phyloP scores from a whole-genome alignment of 495 filamentous ascomycete species.

The Oidiodendron maius region DNA sequence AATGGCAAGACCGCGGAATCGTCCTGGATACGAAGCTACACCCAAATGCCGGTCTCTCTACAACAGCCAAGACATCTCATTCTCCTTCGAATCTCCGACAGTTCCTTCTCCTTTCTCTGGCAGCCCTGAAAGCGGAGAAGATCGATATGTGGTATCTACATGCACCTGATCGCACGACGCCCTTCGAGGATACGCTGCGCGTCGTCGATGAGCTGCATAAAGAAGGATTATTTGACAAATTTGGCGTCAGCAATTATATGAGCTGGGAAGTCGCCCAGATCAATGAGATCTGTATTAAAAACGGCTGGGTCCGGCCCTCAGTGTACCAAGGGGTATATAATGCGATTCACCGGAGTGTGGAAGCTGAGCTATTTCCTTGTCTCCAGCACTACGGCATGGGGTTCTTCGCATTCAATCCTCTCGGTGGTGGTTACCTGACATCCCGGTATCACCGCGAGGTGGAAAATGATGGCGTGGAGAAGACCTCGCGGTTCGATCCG shows the following conservation, averaged over 20 bases:
- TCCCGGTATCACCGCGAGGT: conserved; percentile 23
- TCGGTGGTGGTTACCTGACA: conserved; percentile 47
- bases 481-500: conserved; percentile 63
- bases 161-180: conserved; percentile 40
- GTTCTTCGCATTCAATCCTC: conserved; percentile 44
- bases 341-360: conserved; percentile 48
- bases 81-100: background rate
- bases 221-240: conserved; percentile 37
- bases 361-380: conserved; percentile 45
- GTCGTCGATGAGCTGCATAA: conserved; percentile 42
- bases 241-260: conserved; percentile 45
- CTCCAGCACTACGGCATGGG: conserved; percentile 44
- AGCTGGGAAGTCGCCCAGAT: conserved; percentile 45
- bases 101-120: conserved; percentile 18
- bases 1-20: conserved; percentile 43
- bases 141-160: conserved; percentile 50
- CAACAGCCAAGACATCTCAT: background rate
- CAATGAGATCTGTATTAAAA: conserved; percentile 35
- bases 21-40: conserved; percentile 48
- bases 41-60: conserved; percentile 22
- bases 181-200: conserved; percentile 41
- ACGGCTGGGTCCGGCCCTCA: conserved; percentile 54
- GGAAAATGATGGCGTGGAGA: conserved; percentile 34
- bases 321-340: conserved; percentile 64
- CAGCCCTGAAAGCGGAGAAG: conserved; percentile 5